Conservation (phyloP, 129 eudicot genomes). For the Artemisia argyi region DNA sequence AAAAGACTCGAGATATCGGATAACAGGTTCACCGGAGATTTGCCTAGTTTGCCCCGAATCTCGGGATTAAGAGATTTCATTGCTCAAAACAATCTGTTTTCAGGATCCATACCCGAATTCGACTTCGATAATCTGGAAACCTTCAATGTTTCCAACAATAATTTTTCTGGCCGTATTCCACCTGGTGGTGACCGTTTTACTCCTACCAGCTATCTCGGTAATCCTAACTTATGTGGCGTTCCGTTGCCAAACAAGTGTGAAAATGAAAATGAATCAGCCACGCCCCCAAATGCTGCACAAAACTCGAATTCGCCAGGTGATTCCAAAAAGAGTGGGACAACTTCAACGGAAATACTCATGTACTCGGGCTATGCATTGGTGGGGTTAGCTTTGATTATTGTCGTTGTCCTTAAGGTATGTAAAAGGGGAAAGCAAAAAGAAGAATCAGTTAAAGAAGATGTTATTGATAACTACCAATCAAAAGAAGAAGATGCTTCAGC, state of each 20-base stretch:
- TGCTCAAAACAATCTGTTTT: slow-evolving; percentile 50
- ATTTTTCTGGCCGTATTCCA: slow-evolving; percentile 57
- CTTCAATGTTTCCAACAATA: slow-evolving; percentile 58
- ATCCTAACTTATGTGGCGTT: slow-evolving; percentile 54
- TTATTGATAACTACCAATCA: slow-evolving; percentile 11
- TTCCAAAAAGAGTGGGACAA: slow-evolving; percentile 25
- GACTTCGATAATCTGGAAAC: slow-evolving; percentile 36
- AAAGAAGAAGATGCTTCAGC: slow-evolving; percentile 36
- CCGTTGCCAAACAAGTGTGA: slow-evolving; percentile 54
- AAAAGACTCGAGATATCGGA: slow-evolving; percentile 51
- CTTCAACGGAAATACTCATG: slow-evolving; percentile 57
- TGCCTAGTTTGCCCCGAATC: slow-evolving; percentile 51
- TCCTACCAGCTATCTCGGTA: slow-evolving; percentile 36
- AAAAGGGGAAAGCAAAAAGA: slow-evolving; percentile 42
- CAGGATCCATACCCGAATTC: slow-evolving; percentile 51
- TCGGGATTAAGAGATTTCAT: slow-evolving; percentile 41
- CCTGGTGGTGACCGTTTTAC: slow-evolving; percentile 40
- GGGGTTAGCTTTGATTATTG: slow-evolving; percentile 36
- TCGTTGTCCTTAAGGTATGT: slow-evolving; percentile 42
- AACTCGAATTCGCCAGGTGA: slow-evolving; percentile 4
- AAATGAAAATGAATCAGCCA: background rate
- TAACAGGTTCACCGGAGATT: slow-evolving; percentile 48
- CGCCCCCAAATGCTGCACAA: background rate
- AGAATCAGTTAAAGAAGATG: slow-evolving; percentile 19
- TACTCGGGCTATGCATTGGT: slow-evolving; percentile 51